Conservation (phyloP, 2,329 filamentous ascomycete species). For the Fusarium continuum region DNA sequence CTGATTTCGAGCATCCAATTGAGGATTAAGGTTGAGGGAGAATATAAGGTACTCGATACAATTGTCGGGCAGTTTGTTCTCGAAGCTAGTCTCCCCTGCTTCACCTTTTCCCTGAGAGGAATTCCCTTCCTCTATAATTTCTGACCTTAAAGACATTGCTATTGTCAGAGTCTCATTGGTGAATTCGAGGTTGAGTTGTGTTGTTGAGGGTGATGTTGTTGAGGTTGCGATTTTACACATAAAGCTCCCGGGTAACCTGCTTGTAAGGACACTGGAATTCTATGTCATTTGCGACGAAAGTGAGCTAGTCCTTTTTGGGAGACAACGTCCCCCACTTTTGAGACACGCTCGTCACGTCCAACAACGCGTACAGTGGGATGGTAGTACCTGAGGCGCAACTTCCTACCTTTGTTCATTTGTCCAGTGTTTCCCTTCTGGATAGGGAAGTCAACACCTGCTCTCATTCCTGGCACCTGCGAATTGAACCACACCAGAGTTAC, state of each 20-base stretch:
- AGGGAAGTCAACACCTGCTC: neutral
- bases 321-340: slow-evolving; percentile 1
- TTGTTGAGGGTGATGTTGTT: neutral
- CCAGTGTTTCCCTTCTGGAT: neutral
- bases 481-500: neutral
- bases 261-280: neutral
- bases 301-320: slow-evolving; percentile 20
- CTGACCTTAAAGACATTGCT: slow-evolving; percentile 20
- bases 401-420: neutral
- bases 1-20: slow-evolving; percentile 62
- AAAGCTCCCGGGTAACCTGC: slow-evolving; percentile 24
- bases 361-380: slow-evolving; percentile 39
- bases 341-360: slow-evolving; percentile 31
- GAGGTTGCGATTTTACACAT: neutral
- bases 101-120: neutral
- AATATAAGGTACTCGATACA: slow-evolving; percentile 87
- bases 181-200: neutral
- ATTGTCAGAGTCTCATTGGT: neutral
- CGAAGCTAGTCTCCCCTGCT: slow-evolving; percentile 2
- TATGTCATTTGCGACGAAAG: neutral
- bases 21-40: slow-evolving; percentile 71
- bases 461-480: neutral
- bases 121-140: neutral
- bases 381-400: neutral
- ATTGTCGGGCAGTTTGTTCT: slow-evolving; percentile 73